phyloP scores from a whole-genome alignment of 1,284 basidiomycete species.

The Lentinula novae-zelandiae region DNA sequence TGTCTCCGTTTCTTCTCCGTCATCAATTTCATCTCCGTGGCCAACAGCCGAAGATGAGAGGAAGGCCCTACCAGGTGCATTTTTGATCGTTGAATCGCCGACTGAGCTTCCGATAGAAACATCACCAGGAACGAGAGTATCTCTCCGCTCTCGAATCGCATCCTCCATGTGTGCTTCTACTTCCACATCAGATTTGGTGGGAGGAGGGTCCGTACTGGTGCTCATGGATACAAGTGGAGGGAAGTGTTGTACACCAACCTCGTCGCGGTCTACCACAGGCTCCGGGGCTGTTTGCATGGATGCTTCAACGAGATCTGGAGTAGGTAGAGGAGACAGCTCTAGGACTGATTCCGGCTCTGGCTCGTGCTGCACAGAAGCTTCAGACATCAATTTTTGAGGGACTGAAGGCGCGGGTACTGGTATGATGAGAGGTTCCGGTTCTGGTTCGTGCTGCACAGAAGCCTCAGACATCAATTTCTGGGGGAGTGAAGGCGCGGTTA shows the following conservation, averaged over 20 bases:
- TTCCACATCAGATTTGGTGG: conserved; percentile 25
- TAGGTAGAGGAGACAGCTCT: not conserved
- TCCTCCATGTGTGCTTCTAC: conserved; percentile 7
- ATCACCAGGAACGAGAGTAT: conserved; percentile 46
- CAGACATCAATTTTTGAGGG: conserved; percentile 24
- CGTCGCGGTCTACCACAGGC: conserved; percentile 3
- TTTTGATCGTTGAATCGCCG: conserved; percentile 47
- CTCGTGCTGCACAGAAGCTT: conserved; percentile 18
- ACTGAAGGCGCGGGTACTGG: conserved; percentile 3
- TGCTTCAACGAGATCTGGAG: conserved; percentile 32
- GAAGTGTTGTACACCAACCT: conserved; percentile 14
- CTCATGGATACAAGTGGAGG: conserved; percentile 31
- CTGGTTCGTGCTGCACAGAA: conserved; percentile 20
- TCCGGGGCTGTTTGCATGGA: conserved; percentile 50
- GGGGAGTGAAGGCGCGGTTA: conserved; percentile 14
- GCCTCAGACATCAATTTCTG: conserved; percentile 22
- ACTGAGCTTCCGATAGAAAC: conserved; percentile 37
- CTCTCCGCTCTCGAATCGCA: conserved; percentile 28
- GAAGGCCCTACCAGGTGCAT: conserved; percentile 28
- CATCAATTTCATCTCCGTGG: conserved; percentile 28
- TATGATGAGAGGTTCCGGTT: conserved; percentile 7
- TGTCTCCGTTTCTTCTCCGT: conserved; percentile 50
- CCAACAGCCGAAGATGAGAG: conserved; percentile 25
- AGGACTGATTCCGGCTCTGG: conserved; percentile 14
- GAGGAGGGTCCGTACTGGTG: conserved; percentile 34